Conservation (phyloP, 805 yeast species). For the Saturnispora besseyi region DNA sequence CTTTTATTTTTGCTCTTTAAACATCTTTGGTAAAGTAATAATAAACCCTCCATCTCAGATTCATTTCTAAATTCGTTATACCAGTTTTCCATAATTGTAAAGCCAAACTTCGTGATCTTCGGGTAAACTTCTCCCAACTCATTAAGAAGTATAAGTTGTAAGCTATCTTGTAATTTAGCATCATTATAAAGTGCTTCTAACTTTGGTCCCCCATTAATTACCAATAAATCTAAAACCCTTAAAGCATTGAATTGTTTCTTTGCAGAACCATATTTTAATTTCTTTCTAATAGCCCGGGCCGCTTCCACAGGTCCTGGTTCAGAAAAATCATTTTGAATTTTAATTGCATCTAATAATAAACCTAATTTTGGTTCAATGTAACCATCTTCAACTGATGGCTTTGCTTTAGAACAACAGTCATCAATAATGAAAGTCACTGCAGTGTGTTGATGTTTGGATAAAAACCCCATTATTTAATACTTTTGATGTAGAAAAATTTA, state of each 20-base stretch:
- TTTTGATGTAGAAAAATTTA: too few relatives aligned
- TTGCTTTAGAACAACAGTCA: conserved; percentile 35
- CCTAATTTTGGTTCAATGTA: conserved; percentile 37
- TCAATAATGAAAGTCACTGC: conserved; percentile 60
- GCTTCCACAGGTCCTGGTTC: conserved; percentile 57
- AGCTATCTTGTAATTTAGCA: conserved; percentile 53
- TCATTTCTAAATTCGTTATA: conserved; percentile 42
- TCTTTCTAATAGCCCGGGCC: conserved; percentile 84
- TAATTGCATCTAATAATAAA: conserved; percentile 49
- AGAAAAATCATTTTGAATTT: conserved; percentile 22
- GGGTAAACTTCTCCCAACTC: conserved; percentile 25
- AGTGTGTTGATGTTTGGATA: conserved; percentile 56
- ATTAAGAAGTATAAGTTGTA: conserved; percentile 40
- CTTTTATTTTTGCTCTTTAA: conserved; percentile 3
- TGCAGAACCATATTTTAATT: conserved; percentile 71
- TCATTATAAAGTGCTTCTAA: conserved; percentile 53
- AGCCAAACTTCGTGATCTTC: conserved; percentile 39
- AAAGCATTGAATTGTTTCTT: conserved; percentile 62
- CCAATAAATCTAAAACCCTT: conserved; percentile 45
- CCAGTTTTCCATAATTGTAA: conserved; percentile 60
- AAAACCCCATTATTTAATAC: conserved; percentile 36
- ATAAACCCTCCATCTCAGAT: conserved; percentile 41
- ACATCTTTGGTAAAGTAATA: conserved; percentile 32
- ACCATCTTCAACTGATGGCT: conserved; percentile 32
- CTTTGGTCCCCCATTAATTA: conserved; percentile 42